Conservation (phyloP, 306 rosid species). For the Quercus bicolor region DNA sequence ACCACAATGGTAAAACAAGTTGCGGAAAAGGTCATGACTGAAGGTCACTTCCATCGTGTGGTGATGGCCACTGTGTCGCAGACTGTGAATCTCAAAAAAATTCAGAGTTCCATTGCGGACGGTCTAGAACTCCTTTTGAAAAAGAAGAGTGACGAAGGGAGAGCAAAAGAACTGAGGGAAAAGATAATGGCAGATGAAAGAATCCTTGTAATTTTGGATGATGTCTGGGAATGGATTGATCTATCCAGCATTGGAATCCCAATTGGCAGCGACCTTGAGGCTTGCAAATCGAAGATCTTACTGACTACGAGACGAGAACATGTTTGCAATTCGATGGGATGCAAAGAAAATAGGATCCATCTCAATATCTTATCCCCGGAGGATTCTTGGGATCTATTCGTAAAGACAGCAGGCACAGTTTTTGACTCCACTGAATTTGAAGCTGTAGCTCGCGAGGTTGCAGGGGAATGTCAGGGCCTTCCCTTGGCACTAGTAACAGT, state of each 20-base stretch:
- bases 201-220: conserved; percentile 25
- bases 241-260: conserved; percentile 15
- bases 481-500: conserved; percentile 25
- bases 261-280: not conserved
- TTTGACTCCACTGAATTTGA: not conserved
- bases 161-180: not conserved
- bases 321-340: conserved; percentile 9
- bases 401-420: not conserved
- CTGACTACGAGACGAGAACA: conserved; percentile 4
- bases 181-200: not conserved
- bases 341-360: not conserved
- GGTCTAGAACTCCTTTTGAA: not conserved
- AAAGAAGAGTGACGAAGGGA: not conserved
- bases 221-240: too few relatives aligned
- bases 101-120: not conserved
- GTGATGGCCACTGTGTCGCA: not conserved
- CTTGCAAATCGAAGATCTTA: conserved; percentile 8
- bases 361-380: not conserved
- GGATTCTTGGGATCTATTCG: conserved; percentile 25
- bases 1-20: too few relatives aligned
- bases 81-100: not conserved
- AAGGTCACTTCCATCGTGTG: not conserved
- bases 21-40: too few relatives aligned
- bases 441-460: conserved; percentile 6
- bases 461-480: conserved; percentile 25